phyloP scores from a whole-genome alignment of 371 early-diverging fungal genomes.

The Umbelopsis sp. region DNA sequence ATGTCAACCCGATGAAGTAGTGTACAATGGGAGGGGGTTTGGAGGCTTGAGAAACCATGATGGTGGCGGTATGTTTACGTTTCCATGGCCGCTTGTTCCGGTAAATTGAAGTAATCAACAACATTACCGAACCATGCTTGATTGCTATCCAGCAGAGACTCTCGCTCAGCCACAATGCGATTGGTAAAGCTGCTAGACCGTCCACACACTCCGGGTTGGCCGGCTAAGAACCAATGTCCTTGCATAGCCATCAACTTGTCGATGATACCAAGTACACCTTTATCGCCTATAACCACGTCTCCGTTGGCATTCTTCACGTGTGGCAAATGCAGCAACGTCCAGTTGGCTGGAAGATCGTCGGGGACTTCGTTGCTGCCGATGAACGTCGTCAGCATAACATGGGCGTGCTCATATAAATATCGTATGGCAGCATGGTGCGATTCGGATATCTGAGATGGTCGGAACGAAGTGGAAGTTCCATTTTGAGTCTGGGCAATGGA shows the following conservation, averaged over 20 bases:
- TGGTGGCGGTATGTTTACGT: too few species aligned
- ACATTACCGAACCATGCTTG: neutral
- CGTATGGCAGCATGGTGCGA: slow-evolving; percentile 37
- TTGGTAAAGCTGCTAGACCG: slow-evolving; percentile 35
- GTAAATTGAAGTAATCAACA: slow-evolving; percentile 21
- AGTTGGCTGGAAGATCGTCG: slow-evolving; percentile 26
- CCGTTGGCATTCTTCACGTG: neutral
- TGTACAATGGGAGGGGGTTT: too few species aligned
- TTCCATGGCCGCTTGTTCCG: neutral
- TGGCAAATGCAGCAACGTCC: slow-evolving; percentile 33
- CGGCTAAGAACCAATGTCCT: slow-evolving; percentile 36
- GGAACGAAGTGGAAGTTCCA: slow-evolving; percentile 33
- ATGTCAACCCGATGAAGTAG: too few species aligned
- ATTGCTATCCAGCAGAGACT: neutral
- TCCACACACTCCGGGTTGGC: slow-evolving; percentile 35
- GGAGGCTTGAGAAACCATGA: too few species aligned
- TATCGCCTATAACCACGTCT: slow-evolving; percentile 21
- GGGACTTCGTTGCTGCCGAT: slow-evolving; percentile 6
- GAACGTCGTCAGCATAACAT: slow-evolving; percentile 30
- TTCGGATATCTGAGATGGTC: slow-evolving; percentile 21
- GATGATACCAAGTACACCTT: slow-evolving; percentile 35
- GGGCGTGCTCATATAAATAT: slow-evolving; percentile 30
- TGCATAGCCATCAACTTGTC: slow-evolving; percentile 42
- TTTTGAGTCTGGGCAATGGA: neutral
- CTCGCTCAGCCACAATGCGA: slow-evolving; percentile 36